Evolutionary conservation across 2,329 filamentous ascomycete genomes (phyloP), one percentile per base, ranked within the genome.

Genomic region (Scedosporium boydii): DNA sequence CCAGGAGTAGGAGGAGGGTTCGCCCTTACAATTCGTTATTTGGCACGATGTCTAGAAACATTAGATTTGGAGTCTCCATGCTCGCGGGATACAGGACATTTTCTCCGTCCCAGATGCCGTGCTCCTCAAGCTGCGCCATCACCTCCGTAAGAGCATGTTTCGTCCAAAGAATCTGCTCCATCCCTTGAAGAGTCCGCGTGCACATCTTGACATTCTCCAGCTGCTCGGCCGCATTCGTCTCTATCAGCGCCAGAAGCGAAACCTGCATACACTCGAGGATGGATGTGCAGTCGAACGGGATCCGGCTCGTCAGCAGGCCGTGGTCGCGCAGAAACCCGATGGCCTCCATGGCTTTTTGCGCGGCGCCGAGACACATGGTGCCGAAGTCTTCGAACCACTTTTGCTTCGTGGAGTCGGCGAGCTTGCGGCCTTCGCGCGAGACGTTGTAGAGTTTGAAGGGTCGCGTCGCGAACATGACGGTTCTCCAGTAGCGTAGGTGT

Each of bases 131-230:
- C 34, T 61, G 68, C 4, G 66, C 68, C 66, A 67, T 67, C 27
- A 70, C 67, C 55, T 70, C 68, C 2, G 64, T 63, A 4, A 70
- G 62, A 3, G 65, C 67, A 34, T 68, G 68, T 14, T 63, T 62
- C 4, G 68, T 68, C 67, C 66, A 68, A 51, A 68, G 67, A 9
- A 69, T 65, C 64, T 66, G 67, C 63, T 70, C 69, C 69, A 70
- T 70, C 21, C 65, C 67, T 58, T 67, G 67, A 4, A 70, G 62
- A 4, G 64, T 66, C 38, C 62, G 64, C 51, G 69, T 64, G 44
- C 67, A 67, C 46, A n/a, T 48, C 58, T 60, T 55, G 51, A 64
- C 55, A 46, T 63, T 60, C 16, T 63, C 44, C 14, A 55, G 42
- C 53, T 63, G 42, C 46, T 62, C 57, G 4, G 46, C 48, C 12